A percentile compares a stretch with the other conserved stretches of the same genome.
These are phyloP conservation scores for Hygrophila difformis DNA, from an alignment of 257 asterid species.

Conservation along the genomic window DNA sequence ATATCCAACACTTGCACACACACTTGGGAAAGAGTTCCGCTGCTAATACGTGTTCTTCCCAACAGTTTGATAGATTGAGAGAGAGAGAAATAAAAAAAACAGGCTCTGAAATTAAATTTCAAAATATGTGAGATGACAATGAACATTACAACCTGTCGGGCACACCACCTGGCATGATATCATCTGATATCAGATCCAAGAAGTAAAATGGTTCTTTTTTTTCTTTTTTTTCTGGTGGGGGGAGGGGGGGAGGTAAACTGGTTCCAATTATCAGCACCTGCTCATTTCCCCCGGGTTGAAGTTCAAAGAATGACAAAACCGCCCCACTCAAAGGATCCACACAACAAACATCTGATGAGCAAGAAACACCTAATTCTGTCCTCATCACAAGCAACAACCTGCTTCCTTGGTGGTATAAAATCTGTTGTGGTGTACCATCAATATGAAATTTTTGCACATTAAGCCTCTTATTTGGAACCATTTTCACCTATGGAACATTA, in stretches of 20 bases:
- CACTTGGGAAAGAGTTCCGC: no score
- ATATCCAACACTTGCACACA: no score
- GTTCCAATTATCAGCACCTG: slow-evolving; percentile 89
- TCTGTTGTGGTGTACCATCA: slow-evolving; percentile 95
- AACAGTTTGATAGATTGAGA: no score
- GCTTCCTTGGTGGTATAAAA: slow-evolving; percentile 75
- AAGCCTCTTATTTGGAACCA: slow-evolving; percentile 96
- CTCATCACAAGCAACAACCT: slow-evolving; percentile 77
- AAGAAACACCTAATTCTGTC: slow-evolving; percentile 68
- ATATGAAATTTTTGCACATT: slow-evolving; percentile 91
- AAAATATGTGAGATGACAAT: no score
- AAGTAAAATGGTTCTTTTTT: neutral
- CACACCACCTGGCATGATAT: slow-evolving; percentile 95
- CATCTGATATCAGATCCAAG: no score
- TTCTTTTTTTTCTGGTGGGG: no score
- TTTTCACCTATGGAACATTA: slow-evolving; percentile 63
- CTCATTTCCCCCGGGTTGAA: slow-evolving; percentile 78
- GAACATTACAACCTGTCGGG: slow-evolving; percentile 89
- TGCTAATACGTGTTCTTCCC: no score
- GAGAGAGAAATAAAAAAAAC: no score
- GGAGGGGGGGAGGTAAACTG: slow-evolving; percentile 77
- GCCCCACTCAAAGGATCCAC: slow-evolving; percentile 90
- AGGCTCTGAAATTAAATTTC: no score
- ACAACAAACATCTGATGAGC: slow-evolving; percentile 86
- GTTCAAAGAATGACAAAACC: slow-evolving; percentile 62